phyloP scores from a whole-genome alignment of 1,284 basidiomycete species.

The Chondrostereum purpureum region DNA sequence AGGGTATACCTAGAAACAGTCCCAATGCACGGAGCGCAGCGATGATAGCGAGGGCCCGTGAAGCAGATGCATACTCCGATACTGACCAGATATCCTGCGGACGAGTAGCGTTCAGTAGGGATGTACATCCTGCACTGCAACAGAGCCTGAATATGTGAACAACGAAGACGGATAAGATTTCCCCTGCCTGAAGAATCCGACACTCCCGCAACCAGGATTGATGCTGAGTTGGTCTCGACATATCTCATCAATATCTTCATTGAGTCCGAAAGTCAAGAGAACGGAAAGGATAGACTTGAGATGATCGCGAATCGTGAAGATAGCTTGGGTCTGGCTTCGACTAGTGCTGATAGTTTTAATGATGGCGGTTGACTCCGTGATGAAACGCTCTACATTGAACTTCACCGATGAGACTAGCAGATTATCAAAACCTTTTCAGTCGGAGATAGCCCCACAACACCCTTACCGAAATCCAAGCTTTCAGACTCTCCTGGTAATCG shows the following conservation, averaged over 20 bases:
- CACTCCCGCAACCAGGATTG: slow-evolving; percentile 24
- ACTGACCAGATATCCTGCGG: slow-evolving; percentile 55
- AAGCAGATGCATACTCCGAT: slow-evolving; percentile 64
- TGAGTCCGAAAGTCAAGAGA: slow-evolving; percentile 46
- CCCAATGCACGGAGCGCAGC: slow-evolving; percentile 65
- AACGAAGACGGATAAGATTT: neutral
- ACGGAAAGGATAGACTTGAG: slow-evolving; percentile 41
- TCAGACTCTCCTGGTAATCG: neutral
- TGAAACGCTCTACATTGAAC: slow-evolving; percentile 41
- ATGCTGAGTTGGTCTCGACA: slow-evolving; percentile 47
- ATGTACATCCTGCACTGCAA: slow-evolving; percentile 30
- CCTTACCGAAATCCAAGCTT: neutral
- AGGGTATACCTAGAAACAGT: slow-evolving; percentile 55
- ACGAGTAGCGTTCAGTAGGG: slow-evolving; percentile 34
- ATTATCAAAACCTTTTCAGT: too few species aligned
- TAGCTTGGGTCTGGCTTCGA: slow-evolving; percentile 31
- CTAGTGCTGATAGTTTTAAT: slow-evolving; percentile 43
- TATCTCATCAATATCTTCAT: slow-evolving; percentile 56
- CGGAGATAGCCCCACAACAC: too few species aligned
- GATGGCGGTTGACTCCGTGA: slow-evolving; percentile 38
- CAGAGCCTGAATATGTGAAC: neutral
- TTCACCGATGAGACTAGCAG: slow-evolving; percentile 36
- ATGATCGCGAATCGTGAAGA: slow-evolving; percentile 34
- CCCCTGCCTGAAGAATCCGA: slow-evolving; percentile 50
- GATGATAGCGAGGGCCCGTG: slow-evolving; percentile 61